Base-by-base conservation (phyloP, 2,329 filamentous ascomycete species). In the Neofusicoccum parvum region DNA sequence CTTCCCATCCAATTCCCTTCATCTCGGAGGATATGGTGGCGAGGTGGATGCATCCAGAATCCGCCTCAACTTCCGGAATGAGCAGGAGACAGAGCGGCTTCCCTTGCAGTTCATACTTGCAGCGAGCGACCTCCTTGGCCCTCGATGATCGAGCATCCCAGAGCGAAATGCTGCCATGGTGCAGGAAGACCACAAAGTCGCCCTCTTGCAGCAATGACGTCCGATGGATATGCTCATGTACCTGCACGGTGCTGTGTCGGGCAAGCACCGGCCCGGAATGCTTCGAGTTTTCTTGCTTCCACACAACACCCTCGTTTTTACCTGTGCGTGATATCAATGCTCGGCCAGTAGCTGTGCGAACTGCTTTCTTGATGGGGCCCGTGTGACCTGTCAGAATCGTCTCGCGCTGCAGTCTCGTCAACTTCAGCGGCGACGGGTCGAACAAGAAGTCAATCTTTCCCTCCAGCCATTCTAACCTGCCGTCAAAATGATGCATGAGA, bases 361-460 rank as follows among this genome's bases (percentile, higher is more conserved):
- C 90, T 67, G 97, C 91, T 74, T 96, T 96, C 72, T 90, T 90
- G 68, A 97, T 88, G 0, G 92, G 84, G 15, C 86, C 86, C 15
- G 90, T 91, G 79, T 97, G 94, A 0, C 94, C 94, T 1, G 92
- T 92, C 92, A 93, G 96, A 1, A 88, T 85, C 2, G 87, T 85
- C 68, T 86, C 87, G 14, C 87, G 82, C 20, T 81, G 78, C 15
- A 96, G 79, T 1, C 91, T 87, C 48, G 83, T 79, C 56, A 80
- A 80, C 49, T 85, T 82, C 49, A 77, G 73, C 1, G 86, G 85
- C 0, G 86, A 83, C 2, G 91, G 89, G 72, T 96, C 92, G 69
- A 99, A 90, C 14, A 98, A 81, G 62, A 90, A 86, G 66, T 94
- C 91, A 32, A 97, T 84, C 69, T 89, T 88, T 51, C 89, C 89